Conservation (phyloP, 805 yeast species). For the Kluyveromyces lactis region DNA sequence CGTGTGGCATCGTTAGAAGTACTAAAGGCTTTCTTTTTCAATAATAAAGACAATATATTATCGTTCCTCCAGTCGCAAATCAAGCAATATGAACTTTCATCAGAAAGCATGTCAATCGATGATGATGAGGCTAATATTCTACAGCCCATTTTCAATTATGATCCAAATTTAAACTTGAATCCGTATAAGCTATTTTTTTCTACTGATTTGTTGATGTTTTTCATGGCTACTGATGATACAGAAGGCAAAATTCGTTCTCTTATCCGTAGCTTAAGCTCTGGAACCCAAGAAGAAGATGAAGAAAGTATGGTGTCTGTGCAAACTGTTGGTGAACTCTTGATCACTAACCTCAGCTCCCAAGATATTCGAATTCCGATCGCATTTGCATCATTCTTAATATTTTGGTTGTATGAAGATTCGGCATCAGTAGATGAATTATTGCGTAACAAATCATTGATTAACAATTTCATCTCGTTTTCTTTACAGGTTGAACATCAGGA, state of each 20-base stretch:
- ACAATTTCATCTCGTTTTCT: conserved; percentile 59
- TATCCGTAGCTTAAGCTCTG: conserved; percentile 45
- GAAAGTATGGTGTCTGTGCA: conserved; percentile 65
- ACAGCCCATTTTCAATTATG: conserved; percentile 64
- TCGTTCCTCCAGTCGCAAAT: conserved; percentile 66
- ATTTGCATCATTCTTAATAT: conserved; percentile 62
- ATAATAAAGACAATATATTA: conserved; percentile 51
- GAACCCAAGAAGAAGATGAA: conserved; percentile 33
- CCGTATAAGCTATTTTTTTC: conserved; percentile 90
- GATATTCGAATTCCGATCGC: conserved; percentile 77
- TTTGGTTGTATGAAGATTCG: conserved; percentile 73
- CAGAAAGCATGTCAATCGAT: conserved; percentile 8
- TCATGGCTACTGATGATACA: conserved; percentile 37
- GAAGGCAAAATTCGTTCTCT: conserved; percentile 42
- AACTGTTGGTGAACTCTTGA: conserved; percentile 66
- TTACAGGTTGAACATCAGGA: conserved; percentile 42
- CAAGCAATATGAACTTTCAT: conserved; percentile 27
- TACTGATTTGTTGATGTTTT: conserved; percentile 49
- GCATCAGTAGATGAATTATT: conserved; percentile 70
- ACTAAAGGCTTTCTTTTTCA: conserved; percentile 58
- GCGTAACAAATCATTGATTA: conserved; percentile 55
- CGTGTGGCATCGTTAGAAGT: conserved; percentile 65
- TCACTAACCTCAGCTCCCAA: conserved; percentile 48
- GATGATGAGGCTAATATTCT: conserved; percentile 49
- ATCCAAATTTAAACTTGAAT: conserved; percentile 60